Conservation (phyloP, 805 yeast genomes). For the Torulaspora franciscae region DNA sequence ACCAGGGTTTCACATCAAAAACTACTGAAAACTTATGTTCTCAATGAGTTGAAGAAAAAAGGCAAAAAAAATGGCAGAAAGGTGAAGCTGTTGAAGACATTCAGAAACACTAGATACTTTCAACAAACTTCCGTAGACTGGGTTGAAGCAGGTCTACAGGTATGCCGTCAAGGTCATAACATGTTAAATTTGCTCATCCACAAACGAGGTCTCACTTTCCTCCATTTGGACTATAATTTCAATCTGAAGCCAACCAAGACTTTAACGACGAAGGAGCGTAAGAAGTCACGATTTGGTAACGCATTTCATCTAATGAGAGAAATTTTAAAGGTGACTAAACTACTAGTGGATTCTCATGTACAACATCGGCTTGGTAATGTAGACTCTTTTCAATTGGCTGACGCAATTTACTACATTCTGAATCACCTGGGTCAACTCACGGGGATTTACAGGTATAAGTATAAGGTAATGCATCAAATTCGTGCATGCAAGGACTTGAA, state of each 20-base stretch:
- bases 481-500: slow-evolving; percentile 93
- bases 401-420: slow-evolving; percentile 83
- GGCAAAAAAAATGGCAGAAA: slow-evolving; percentile 45
- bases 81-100: slow-evolving; percentile 54
- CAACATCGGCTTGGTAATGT: slow-evolving; percentile 85
- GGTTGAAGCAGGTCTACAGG: slow-evolving; percentile 97
- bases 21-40: slow-evolving; percentile 68
- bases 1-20: slow-evolving; percentile 86
- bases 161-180: slow-evolving; percentile 88
- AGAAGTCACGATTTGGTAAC: slow-evolving; percentile 91
- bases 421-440: slow-evolving; percentile 95
- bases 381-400: slow-evolving; percentile 92
- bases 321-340: slow-evolving; percentile 72
- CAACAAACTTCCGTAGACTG: slow-evolving; percentile 91
- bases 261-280: slow-evolving; percentile 91
- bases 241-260: slow-evolving; percentile 95
- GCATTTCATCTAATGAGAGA: slow-evolving; percentile 94
- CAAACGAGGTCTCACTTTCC: slow-evolving; percentile 81
- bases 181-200: slow-evolving; percentile 89
- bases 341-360: slow-evolving; percentile 89
- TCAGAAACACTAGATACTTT: slow-evolving; percentile 79
- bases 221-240: slow-evolving; percentile 93
- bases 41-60: slow-evolving; percentile 59
- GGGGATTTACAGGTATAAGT: slow-evolving; percentile 94
- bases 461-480: slow-evolving; percentile 97